Percentiles rank a stretch among this genome's conserved stretches.
Evolutionary conservation across 768 basidiomycete species (phyloP).

Genomic region (Mycena galopus): DNA sequence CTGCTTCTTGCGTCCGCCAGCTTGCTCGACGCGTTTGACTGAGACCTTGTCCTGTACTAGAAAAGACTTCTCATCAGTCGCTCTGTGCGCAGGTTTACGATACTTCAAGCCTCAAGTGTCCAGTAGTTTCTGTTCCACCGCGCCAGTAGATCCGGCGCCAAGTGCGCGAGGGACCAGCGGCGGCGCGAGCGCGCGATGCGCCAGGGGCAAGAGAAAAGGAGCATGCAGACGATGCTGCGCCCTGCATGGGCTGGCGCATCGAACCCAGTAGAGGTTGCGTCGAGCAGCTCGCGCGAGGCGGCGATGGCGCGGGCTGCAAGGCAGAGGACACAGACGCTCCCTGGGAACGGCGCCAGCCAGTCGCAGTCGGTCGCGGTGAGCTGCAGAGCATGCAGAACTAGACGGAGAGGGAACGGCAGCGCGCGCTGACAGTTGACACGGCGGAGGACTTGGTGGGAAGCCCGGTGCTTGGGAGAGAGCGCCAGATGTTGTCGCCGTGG

Average conservation of each 20-base stretch:
- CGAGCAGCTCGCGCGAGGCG: slow-evolving; percentile 36
- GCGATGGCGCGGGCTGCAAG: slow-evolving; percentile 43
- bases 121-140: too few relatives aligned
- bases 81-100: too few relatives aligned
- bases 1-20: too few relatives aligned
- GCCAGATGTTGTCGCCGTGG: slow-evolving; percentile 8
- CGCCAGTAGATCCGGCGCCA: slow-evolving; percentile 80
- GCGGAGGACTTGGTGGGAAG: too few relatives aligned
- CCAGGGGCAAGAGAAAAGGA: slow-evolving; percentile 31
- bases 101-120: too few relatives aligned
- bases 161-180: slow-evolving; percentile 71
- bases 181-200: slow-evolving; percentile 54
- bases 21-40: too few relatives aligned
- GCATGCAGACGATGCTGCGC: slow-evolving; percentile 50
- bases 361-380: slow-evolving; percentile 57
- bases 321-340: slow-evolving; percentile 60
- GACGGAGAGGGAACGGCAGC: slow-evolving; percentile 57
- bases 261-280: slow-evolving; percentile 34
- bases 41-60: too few relatives aligned
- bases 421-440: slow-evolving; percentile 54
- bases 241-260: slow-evolving; percentile 53
- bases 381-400: slow-evolving; percentile 63
- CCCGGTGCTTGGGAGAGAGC: slow-evolving; percentile 15
- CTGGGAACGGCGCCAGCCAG: slow-evolving; percentile 48
- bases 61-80: too few relatives aligned